A percentile compares a stretch with the other conserved stretches of the same genome.
Conservation (phyloP, 495 filamentous ascomycete species). For the Neurospora terricola region DNA sequence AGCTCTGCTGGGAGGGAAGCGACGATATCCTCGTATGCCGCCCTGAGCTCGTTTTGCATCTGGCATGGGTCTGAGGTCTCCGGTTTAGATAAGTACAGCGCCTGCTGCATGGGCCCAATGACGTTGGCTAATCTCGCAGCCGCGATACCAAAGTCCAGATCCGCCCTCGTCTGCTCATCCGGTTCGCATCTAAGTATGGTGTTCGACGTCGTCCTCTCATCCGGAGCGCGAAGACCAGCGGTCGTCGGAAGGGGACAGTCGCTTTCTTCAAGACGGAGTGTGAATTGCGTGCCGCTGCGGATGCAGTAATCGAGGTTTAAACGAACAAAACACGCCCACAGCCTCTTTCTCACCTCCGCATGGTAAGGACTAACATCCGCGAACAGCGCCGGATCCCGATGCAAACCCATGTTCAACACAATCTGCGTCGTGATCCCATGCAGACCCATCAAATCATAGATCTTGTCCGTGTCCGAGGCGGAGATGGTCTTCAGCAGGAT, state of each 20-base stretch:
- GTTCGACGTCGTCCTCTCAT: background rate
- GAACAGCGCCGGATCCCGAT: conserved; percentile 11
- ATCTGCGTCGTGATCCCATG: conserved; percentile 13
- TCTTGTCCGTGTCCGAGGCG: conserved; percentile 15
- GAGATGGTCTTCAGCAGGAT: conserved; percentile 11
- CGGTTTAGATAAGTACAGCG: background rate
- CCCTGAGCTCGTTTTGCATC: conserved; percentile 2
- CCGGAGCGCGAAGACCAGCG: background rate
- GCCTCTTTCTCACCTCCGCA: conserved; percentile 12
- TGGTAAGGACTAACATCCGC: conserved; percentile 7
- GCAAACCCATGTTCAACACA: conserved; percentile 11
- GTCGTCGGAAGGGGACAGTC: conserved; percentile 11
- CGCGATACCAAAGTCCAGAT: conserved; percentile 6
- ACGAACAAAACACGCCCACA: conserved; percentile 9
- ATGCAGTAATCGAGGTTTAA: conserved; percentile 14
- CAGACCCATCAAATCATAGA: conserved; percentile 9
- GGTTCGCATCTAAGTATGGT: background rate
- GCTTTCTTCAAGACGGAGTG: conserved; percentile 6
- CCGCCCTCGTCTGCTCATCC: background rate
- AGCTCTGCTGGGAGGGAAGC: background rate
- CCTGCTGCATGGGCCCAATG: conserved; percentile 9
- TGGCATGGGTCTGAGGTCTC: background rate
- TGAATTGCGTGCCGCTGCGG: conserved; percentile 13
- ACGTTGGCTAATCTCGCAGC: conserved; percentile 7
- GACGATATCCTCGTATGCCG: conserved; percentile 1